These are phyloP conservation scores for Scheffersomyces lignicola DNA, from an alignment of 1,139 yeast genomes.

Conservation along the genomic window DNA sequence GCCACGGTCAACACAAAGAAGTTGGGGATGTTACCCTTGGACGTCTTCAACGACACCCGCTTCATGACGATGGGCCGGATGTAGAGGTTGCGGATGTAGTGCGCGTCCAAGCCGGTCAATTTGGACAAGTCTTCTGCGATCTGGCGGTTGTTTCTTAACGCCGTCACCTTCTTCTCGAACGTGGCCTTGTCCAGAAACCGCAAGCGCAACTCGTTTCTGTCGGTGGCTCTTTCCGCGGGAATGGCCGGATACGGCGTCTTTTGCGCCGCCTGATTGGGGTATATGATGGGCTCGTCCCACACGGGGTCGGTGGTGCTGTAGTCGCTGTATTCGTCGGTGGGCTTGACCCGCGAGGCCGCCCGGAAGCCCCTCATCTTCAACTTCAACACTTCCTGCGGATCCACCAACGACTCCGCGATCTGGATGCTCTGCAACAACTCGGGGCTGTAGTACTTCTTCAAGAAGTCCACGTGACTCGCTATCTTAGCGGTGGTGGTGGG, in stretches of 20 bases:
- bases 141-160: constrained; percentile 20
- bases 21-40: constrained; percentile 88
- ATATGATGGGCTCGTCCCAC: constrained; percentile 48
- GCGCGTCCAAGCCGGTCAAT: constrained; percentile 72
- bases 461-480: constrained; percentile 54
- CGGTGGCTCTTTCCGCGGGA: constrained; percentile 43
- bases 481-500: constrained; percentile 14
- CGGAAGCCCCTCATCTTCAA: constrained; percentile 33
- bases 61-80: constrained; percentile 72
- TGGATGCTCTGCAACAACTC: constrained; percentile 77
- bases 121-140: constrained; percentile 62
- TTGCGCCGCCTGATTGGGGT: constrained; percentile 44
- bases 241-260: constrained; percentile 44
- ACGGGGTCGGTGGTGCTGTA: constrained; percentile 39
- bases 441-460: constrained; percentile 73
- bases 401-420: constrained; percentile 72
- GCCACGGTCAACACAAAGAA: constrained; percentile 86
- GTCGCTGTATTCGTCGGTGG: constrained; percentile 26
- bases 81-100: constrained; percentile 62
- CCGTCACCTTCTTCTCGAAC: constrained; percentile 14
- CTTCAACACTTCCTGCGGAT: constrained; percentile 55
- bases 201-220: constrained; percentile 40
- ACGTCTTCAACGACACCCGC: constrained; percentile 88
- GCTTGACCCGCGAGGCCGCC: constrained; percentile 34
- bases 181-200: constrained; percentile 29